A percentile compares a stretch with the other conserved stretches of the same genome.
Conservation (phyloP, 208 protist species). For the Entamoeba moshkovskii region DNA sequence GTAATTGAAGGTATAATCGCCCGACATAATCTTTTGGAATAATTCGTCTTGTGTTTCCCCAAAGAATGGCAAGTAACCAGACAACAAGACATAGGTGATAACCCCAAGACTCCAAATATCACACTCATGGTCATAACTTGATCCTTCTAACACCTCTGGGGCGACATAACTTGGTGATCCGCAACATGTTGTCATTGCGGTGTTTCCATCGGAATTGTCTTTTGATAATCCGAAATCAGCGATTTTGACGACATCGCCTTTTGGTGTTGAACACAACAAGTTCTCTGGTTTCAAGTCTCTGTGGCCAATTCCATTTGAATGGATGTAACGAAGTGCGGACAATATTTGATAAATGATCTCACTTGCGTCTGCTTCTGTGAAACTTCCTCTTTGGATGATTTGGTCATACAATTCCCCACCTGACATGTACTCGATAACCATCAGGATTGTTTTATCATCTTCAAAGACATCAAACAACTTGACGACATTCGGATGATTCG, state of each 20-base stretch:
- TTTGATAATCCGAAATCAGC: constrained; percentile 7
- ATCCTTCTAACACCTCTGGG: constrained; percentile 17
- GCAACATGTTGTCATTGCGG: neutral
- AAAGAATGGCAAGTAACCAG: constrained; percentile 10
- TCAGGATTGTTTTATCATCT: neutral
- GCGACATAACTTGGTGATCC: neutral
- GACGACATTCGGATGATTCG: neutral
- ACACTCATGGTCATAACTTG: neutral
- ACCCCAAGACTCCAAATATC: constrained; percentile 36
- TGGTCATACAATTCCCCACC: neutral
- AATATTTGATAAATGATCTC: neutral
- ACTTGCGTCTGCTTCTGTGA: neutral
- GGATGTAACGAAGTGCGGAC: neutral
- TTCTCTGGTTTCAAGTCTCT: constrained; percentile 3
- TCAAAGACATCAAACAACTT: neutral
- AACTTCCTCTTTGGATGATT: neutral
- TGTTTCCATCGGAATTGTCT: neutral
- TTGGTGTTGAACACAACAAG: neutral
- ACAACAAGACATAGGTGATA: constrained; percentile 22
- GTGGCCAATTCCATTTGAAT: neutral
- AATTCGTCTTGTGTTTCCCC: neutral
- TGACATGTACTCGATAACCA: neutral
- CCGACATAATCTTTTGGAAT: neutral
- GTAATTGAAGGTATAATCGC: neutral
- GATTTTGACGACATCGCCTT: neutral